phyloP scores from a whole-genome alignment of 169 alveolate species.

The Eimeria brunetti region DNA sequence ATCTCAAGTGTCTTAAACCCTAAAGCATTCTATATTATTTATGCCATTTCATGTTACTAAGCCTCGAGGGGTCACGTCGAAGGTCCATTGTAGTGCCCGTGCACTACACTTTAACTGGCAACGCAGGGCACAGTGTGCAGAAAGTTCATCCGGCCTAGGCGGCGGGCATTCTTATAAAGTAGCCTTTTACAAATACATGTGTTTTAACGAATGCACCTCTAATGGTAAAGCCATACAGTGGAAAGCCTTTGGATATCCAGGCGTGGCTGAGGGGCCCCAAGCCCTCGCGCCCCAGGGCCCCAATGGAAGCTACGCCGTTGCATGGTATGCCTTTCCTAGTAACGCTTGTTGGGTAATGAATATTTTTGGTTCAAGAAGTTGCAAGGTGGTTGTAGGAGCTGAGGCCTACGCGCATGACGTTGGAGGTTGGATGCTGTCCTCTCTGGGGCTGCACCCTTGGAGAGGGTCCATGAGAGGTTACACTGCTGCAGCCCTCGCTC shows the following conservation, averaged over 20 bases:
- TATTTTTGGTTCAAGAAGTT: not conserved
- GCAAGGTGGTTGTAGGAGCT: not conserved
- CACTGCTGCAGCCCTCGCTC: not conserved
- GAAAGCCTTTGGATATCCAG: not conserved
- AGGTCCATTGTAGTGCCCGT: no score
- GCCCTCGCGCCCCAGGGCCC: not conserved
- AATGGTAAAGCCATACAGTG: not conserved
- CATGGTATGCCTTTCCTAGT: not conserved
- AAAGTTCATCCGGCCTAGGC: no score
- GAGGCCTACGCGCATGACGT: not conserved
- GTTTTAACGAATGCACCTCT: not conserved
- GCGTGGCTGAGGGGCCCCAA: not conserved
- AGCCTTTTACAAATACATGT: not conserved
- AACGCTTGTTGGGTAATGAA: not conserved
- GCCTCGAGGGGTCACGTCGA: no score
- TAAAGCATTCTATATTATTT: no score
- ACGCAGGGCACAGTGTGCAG: no score
- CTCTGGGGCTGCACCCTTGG: not conserved
- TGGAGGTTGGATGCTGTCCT: constrained; percentile 2
- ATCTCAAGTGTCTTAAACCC: no score
- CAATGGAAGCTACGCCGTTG: not conserved
- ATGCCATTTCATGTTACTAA: no score
- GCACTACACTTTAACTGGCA: no score
- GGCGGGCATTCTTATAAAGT: no score
- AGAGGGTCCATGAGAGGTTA: not conserved